These are phyloP conservation scores for Boletus speciosus DNA, from an alignment of 768 basidiomycete genomes.

Conservation along the genomic window DNA sequence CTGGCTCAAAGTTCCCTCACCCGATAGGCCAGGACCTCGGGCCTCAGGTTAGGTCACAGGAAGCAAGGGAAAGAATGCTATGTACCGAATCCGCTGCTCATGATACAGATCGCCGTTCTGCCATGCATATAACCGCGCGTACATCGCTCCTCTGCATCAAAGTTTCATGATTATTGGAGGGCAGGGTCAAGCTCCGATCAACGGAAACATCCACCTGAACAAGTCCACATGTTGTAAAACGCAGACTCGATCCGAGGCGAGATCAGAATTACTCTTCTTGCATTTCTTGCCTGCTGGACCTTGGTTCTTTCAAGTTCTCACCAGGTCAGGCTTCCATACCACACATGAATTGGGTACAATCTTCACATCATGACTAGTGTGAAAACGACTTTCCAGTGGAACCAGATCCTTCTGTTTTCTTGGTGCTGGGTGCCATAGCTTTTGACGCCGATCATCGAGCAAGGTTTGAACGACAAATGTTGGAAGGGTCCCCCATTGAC, in stretches of 20 bases:
- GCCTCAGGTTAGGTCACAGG: background rate
- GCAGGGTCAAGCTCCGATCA: constrained; percentile 3
- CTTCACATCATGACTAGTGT: background rate
- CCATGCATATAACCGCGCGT: background rate
- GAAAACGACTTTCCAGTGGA: background rate
- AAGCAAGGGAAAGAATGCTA: background rate
- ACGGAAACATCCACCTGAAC: constrained; percentile 7
- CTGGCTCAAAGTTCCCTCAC: background rate
- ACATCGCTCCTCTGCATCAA: background rate
- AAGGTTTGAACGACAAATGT: background rate
- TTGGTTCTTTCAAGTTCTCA: background rate
- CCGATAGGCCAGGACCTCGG: background rate
- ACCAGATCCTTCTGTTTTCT: background rate
- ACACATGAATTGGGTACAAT: background rate
- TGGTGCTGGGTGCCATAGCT: background rate
- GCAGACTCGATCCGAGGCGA: constrained; percentile 1
- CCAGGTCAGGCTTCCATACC: background rate
- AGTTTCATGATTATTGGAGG: constrained; percentile 6
- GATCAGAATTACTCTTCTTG: background rate
- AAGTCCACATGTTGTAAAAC: constrained; percentile 11
- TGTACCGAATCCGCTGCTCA: background rate
- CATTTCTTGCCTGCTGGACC: background rate
- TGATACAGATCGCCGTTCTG: constrained; percentile 2
- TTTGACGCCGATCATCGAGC: constrained; percentile 13
- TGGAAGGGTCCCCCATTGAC: background rate